These are phyloP conservation scores for Anthracocystis walkeri DNA, from an alignment of 1,284 basidiomycete species.

Conservation along the genomic window DNA sequence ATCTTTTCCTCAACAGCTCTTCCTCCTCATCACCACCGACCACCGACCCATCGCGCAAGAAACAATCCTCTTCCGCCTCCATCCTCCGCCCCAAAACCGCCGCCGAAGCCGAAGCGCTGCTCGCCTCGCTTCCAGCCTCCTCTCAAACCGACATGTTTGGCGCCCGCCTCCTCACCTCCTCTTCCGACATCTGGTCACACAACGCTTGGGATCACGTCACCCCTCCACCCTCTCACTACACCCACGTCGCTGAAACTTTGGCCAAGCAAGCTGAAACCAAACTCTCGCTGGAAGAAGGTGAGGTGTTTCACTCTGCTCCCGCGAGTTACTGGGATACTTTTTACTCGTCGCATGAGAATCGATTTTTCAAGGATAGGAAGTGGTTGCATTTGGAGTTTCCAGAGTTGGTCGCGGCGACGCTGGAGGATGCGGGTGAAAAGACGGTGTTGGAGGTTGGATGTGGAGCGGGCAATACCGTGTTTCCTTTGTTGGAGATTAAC, in stretches of 20 bases:
- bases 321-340: constrained; percentile 65
- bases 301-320: constrained; percentile 51
- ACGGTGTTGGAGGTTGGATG: constrained; percentile 66
- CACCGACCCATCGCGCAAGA: constrained; percentile 10
- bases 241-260: constrained; percentile 42
- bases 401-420: constrained; percentile 59
- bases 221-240: constrained; percentile 56
- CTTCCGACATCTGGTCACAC: constrained; percentile 56
- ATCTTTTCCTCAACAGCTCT: neutral
- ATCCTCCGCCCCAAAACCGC: constrained; percentile 42
- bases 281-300: constrained; percentile 52
- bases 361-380: constrained; percentile 67
- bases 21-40: neutral
- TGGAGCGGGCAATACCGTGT: constrained; percentile 86
- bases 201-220: constrained; percentile 68
- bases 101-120: constrained; percentile 48
- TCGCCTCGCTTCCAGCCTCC: constrained; percentile 7
- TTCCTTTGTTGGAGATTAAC: constrained; percentile 85
- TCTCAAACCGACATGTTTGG: constrained; percentile 43
- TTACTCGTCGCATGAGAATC: constrained; percentile 63
- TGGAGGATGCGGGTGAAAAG: constrained; percentile 35
- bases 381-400: constrained; percentile 68
- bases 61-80: constrained; percentile 35
- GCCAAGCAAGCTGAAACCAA: constrained; percentile 56
- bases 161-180: constrained; percentile 47